Base-by-base conservation (phyloP, 768 basidiomycete genomes). In the Cystobasidium tubakii region DNA sequence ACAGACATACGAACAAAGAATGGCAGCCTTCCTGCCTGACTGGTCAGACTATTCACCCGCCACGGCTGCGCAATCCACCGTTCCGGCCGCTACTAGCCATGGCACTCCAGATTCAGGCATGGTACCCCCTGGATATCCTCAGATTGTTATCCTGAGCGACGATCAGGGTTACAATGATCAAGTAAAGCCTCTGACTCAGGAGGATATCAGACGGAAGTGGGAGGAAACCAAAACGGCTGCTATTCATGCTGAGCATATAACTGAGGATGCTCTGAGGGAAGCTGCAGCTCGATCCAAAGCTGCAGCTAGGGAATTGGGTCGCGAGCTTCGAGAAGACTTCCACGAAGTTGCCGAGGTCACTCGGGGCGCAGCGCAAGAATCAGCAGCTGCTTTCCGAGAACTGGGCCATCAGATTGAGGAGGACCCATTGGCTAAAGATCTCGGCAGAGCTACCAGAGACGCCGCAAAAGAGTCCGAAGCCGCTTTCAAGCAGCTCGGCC, bases 1-100 rank as follows among this genome's bases (percentile, higher is more conserved):
- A n/a, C 46, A 39, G 27, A 33, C 57, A 4, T 55, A 72, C 42
- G 62, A 71, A 23, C 71, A 75, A 46, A 42, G 53, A 23, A 23
- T 65, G 27, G 73, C 62, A n/a, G 43, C 53, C 46, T 50, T 25
- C 66, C 39, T 64, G 46, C 62, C 72, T 7, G 43, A 73, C 31
- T 66, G 62, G 65, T 27, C 25, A 3, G 62, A 63, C 27, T 50
- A 43, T 19, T 73, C 72, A 10, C 66, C 65, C 19, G 70, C 54
- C 34, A n/a, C 44, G 2, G 23, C 46, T 46, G 29, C 34, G 6
- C 70, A 74, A 23, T 29, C 44, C 12, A 43, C 73, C 39, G n/a
- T 65, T 6, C 53, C 65, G 3, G 39, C 15, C 7, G 55, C 70
- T 19, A 57, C 46, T 13, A 60, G 39, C 21, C 6, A 72, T 29